Evolutionary conservation across 2,329 filamentous ascomycete species (phyloP).

Genomic region (Orbilia ellipsospora): DNA sequence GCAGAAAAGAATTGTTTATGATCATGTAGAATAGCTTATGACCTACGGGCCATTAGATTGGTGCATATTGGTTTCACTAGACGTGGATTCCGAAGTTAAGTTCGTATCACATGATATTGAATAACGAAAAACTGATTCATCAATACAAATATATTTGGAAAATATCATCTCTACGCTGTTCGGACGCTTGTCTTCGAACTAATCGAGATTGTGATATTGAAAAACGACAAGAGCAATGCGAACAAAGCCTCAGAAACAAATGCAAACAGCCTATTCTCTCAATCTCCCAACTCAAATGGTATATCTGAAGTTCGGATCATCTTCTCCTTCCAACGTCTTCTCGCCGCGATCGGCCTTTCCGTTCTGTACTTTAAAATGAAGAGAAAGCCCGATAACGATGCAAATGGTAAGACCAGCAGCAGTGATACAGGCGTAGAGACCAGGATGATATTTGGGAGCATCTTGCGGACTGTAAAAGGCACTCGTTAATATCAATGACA

Average conservation of each 20-base stretch:
- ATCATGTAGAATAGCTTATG: too few relatives aligned
- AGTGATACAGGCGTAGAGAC: slow-evolving; percentile 47
- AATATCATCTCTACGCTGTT: background rate
- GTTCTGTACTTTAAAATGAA: slow-evolving; percentile 42
- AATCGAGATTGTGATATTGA: too few relatives aligned
- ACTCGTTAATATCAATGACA: background rate
- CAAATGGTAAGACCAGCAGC: slow-evolving; percentile 34
- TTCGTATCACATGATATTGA: too few relatives aligned
- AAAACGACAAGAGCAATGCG: background rate
- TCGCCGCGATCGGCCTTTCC: slow-evolving; percentile 50
- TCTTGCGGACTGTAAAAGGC: slow-evolving; percentile 44
- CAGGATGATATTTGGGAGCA: slow-evolving; percentile 41
- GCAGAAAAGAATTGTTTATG: too few relatives aligned
- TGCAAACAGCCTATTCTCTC: background rate
- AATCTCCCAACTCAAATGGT: slow-evolving; percentile 30
- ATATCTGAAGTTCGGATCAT: slow-evolving; percentile 49
- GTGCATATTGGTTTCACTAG: too few relatives aligned
- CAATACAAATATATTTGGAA: background rate
- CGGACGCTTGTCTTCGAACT: background rate
- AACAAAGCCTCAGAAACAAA: slow-evolving; percentile 24
- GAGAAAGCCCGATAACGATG: slow-evolving; percentile 15
- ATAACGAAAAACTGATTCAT: background rate
- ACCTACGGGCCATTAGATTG: too few relatives aligned
- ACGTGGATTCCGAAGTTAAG: too few relatives aligned
- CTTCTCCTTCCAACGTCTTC: slow-evolving; percentile 45